phyloP scores from a whole-genome alignment of 2,329 filamentous ascomycete species.

The Arthrobotrys pseudoclavata region DNA sequence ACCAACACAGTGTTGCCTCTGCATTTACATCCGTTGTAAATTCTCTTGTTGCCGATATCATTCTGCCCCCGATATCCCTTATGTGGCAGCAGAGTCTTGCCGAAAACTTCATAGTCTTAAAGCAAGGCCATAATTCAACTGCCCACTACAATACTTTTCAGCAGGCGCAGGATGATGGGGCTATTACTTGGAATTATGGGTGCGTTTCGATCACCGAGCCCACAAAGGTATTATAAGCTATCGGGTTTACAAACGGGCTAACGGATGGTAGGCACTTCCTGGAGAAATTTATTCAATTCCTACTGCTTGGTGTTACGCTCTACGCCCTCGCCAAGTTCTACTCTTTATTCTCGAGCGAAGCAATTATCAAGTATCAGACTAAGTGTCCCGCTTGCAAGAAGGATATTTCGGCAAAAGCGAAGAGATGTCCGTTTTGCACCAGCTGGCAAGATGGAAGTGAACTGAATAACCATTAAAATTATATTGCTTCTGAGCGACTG shows the following conservation, averaged over 20 bases:
- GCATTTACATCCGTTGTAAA: conserved; percentile 80
- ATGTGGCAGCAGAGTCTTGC: conserved; percentile 79
- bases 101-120: conserved; percentile 79
- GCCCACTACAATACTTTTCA: conserved; percentile 78
- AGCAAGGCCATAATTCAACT: conserved; percentile 70
- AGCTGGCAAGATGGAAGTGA: conserved; percentile 56
- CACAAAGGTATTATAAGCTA: neutral
- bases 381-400: conserved; percentile 79
- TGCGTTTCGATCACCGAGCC: conserved; percentile 64
- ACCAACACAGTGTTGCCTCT: conserved; percentile 72
- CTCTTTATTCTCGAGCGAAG: conserved; percentile 73
- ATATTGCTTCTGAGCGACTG: neutral
- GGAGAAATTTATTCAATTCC: conserved; percentile 76
- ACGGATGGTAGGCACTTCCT: conserved; percentile 70
- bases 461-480: conserved; percentile 6
- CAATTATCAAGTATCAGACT: conserved; percentile 78
- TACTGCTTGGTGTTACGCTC: conserved; percentile 75
- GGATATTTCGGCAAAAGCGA: conserved; percentile 62
- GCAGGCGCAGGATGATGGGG: conserved; percentile 78
- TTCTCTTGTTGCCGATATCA: conserved; percentile 78
- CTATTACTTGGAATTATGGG: conserved; percentile 80
- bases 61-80: conserved; percentile 78
- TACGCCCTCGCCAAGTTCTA: conserved; percentile 76
- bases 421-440: conserved; percentile 54
- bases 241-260: neutral